Percentiles rank a stretch among this genome's conserved stretches.
Evolutionary conservation across 495 filamentous ascomycete genomes (phyloP).

Genomic region (Apiosordaria backusii): DNA sequence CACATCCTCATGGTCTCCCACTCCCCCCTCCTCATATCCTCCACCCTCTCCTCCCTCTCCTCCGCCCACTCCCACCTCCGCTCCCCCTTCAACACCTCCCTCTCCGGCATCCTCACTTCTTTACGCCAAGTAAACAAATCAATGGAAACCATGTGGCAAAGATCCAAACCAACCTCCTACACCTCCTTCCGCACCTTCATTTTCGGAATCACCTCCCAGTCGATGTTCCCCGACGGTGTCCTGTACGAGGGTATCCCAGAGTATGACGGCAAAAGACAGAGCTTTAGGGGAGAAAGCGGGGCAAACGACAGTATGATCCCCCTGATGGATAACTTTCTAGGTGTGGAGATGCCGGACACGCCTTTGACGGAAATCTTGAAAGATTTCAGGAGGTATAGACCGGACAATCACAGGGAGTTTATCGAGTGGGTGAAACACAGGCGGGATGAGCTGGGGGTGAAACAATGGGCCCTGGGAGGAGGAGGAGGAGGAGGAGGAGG

Average conservation of each 20-base stretch:
- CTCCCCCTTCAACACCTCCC: constrained; percentile 53
- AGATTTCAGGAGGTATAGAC: constrained; percentile 83
- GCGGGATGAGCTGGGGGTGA: constrained; percentile 54
- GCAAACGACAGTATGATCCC: constrained; percentile 89
- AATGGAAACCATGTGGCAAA: constrained; percentile 89
- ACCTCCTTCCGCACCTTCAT: constrained; percentile 88
- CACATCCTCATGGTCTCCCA: constrained; percentile 83
- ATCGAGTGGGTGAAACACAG: constrained; percentile 63
- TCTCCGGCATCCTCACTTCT: constrained; percentile 56
- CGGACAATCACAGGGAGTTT: constrained; percentile 80
- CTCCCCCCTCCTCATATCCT: constrained; percentile 66
- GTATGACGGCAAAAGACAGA: constrained; percentile 60
- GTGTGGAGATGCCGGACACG: constrained; percentile 76
- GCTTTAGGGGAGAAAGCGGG: constrained; percentile 82
- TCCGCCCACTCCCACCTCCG: constrained; percentile 21
- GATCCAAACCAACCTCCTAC: constrained; percentile 74
- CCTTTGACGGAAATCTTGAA: constrained; percentile 79
- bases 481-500: constrained; percentile 22
- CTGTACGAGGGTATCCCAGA: constrained; percentile 81
- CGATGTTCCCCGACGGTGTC: constrained; percentile 88
- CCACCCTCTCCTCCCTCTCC: constrained; percentile 59
- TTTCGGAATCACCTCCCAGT: constrained; percentile 83
- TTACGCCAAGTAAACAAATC: constrained; percentile 68
- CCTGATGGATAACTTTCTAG: constrained; percentile 75
- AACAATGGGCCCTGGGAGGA: constrained; percentile 56